These are phyloP conservation scores for Dothidotthia symphoricarpi DNA, from an alignment of 2,329 filamentous ascomycete species.

Conservation along the genomic window DNA sequence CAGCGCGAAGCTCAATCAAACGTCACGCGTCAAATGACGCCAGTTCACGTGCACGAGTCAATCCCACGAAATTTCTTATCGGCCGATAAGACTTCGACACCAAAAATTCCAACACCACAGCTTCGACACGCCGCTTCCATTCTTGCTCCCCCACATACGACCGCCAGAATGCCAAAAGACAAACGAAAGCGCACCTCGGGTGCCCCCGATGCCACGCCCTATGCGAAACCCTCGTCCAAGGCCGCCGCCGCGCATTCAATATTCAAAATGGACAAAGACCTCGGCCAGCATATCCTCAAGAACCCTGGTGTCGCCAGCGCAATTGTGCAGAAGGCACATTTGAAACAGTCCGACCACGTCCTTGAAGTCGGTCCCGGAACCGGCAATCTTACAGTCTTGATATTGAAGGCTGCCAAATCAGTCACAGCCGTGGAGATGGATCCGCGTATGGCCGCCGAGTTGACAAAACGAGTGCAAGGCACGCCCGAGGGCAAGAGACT, in stretches of 20 bases:
- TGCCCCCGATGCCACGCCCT: slow-evolving; percentile 43
- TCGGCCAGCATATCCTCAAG: slow-evolving; percentile 89
- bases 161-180: slow-evolving; percentile 48
- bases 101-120: slow-evolving; percentile 21
- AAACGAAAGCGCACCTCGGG: slow-evolving; percentile 38
- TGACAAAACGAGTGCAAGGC: slow-evolving; percentile 90
- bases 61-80: slow-evolving; percentile 18
- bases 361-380: slow-evolving; percentile 91
- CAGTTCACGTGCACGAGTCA: slow-evolving; percentile 16
- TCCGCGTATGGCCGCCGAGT: slow-evolving; percentile 92
- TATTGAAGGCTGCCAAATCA: slow-evolving; percentile 82
- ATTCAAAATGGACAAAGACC: slow-evolving; percentile 95
- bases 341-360: slow-evolving; percentile 85
- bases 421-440: slow-evolving; percentile 88
- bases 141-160: background rate
- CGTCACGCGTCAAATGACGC: slow-evolving; percentile 11
- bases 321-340: slow-evolving; percentile 80
- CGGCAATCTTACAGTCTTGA: slow-evolving; percentile 84
- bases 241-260: slow-evolving; percentile 68
- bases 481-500: slow-evolving; percentile 74
- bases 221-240: slow-evolving; percentile 49
- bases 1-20: slow-evolving; percentile 5
- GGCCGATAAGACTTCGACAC: slow-evolving; percentile 15
- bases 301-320: slow-evolving; percentile 81
- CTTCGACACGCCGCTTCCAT: slow-evolving; percentile 3